Conservation (phyloP, 2,329 filamentous ascomycete genomes). For the Colletotrichum sp. region DNA sequence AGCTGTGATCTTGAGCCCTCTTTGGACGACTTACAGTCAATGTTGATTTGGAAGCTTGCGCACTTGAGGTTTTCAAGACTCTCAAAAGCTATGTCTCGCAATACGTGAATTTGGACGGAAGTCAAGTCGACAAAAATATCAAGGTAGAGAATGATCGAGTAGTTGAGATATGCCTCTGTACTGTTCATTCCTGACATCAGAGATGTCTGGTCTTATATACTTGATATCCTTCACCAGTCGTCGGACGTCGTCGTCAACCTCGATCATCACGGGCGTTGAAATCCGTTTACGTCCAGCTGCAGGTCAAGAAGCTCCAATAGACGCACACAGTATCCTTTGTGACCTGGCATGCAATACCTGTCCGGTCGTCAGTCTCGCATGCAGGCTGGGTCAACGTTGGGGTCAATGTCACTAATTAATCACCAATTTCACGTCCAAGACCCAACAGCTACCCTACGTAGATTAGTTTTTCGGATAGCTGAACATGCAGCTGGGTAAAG, state of each 20-base stretch:
- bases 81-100: not conserved
- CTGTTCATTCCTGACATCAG: not conserved
- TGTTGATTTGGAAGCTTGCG: not conserved
- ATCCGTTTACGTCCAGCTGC: not conserved
- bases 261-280: not conserved
- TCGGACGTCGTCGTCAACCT: not conserved
- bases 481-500: not conserved
- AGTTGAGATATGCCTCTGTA: not conserved
- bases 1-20: not conserved
- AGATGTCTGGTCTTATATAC: not conserved
- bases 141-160: not conserved
- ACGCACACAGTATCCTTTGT: not conserved
- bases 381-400: not conserved
- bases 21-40: not conserved
- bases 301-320: not conserved
- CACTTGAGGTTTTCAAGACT: not conserved
- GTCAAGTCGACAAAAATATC: not conserved
- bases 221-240: not conserved
- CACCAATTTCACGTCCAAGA: not conserved
- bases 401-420: not conserved
- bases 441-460: not conserved
- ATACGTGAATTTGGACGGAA: not conserved
- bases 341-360: not conserved
- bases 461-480: not conserved
- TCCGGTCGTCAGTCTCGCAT: not conserved